A percentile compares a stretch with the other conserved stretches of the same genome.
Conservation (phyloP, 495 filamentous ascomycete genomes). For the Neurospora terricola region DNA sequence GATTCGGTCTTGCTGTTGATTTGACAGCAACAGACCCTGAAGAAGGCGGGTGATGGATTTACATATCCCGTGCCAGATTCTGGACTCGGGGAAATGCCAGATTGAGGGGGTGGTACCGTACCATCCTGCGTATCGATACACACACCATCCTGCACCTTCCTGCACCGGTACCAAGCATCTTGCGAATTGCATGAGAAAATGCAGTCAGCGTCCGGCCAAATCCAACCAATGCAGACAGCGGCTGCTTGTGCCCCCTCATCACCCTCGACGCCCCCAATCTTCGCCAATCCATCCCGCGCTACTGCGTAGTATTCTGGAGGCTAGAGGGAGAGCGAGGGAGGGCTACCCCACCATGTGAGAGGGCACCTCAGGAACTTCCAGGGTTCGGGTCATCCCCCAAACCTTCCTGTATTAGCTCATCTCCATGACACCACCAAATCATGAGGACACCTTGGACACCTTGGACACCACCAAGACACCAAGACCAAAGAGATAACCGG, state of each 20-base stretch:
- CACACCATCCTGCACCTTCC: background rate
- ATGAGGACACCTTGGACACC: background rate
- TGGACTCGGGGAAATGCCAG: background rate
- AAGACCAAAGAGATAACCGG: background rate
- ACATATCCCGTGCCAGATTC: background rate
- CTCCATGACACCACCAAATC: background rate
- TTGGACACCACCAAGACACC: background rate
- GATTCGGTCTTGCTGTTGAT: background rate
- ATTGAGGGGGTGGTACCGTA: background rate
- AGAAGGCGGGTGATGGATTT: background rate
- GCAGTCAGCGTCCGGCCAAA: background rate
- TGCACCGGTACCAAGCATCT: background rate
- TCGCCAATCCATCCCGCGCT: background rate
- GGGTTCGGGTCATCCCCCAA: background rate
- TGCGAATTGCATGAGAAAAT: background rate
- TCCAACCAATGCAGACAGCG: background rate
- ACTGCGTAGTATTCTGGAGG: background rate
- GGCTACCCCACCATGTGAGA: background rate
- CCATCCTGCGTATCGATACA: background rate
- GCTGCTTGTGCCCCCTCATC: background rate
- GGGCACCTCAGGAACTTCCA: background rate
- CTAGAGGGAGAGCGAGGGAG: background rate
- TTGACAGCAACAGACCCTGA: background rate
- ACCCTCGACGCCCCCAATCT: background rate
- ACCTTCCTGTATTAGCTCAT: background rate